These are phyloP conservation scores for Pilasporangium apinafurcum DNA, from an alignment of 352 stramenopile species.

Conservation along the genomic window DNA sequence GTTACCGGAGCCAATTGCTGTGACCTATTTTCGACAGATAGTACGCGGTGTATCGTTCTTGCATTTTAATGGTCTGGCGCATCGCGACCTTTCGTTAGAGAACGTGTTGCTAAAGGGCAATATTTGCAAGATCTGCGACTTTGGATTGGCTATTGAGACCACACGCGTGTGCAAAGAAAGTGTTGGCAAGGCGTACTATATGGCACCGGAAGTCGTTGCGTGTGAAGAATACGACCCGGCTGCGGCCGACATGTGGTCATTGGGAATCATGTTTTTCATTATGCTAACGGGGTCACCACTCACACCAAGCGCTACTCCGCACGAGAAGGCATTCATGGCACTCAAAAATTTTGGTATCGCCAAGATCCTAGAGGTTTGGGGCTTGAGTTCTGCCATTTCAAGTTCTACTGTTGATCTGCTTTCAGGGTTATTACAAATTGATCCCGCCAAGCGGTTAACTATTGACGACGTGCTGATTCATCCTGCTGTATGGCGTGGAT, in stretches of 20 bases:
- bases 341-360: slow-evolving; percentile 38
- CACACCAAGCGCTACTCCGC: slow-evolving; percentile 18
- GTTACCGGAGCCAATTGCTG: slow-evolving; percentile 11
- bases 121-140: slow-evolving; percentile 13
- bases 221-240: slow-evolving; percentile 29
- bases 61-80: slow-evolving; percentile 32
- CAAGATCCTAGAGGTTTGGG: slow-evolving; percentile 54
- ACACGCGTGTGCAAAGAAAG: slow-evolving; percentile 19
- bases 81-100: slow-evolving; percentile 36
- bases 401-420: slow-evolving; percentile 14
- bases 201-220: slow-evolving; percentile 21
- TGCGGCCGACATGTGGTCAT: slow-evolving; percentile 40
- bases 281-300: slow-evolving; percentile 45
- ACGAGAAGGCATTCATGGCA: slow-evolving; percentile 32
- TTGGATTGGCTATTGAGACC: slow-evolving; percentile 16
- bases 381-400: slow-evolving; percentile 8
- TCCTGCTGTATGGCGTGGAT: too few species aligned
- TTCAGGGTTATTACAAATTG: slow-evolving; percentile 15
- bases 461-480: slow-evolving; percentile 30
- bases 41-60: slow-evolving; percentile 23
- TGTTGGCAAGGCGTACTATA: slow-evolving; percentile 14
- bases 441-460: slow-evolving; percentile 21
- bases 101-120: slow-evolving; percentile 4
- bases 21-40: slow-evolving; percentile 24
- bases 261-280: slow-evolving; percentile 57